phyloP scores from a whole-genome alignment of 2,329 filamentous ascomycete genomes.

The Coniosporium tulheliwenetii region DNA sequence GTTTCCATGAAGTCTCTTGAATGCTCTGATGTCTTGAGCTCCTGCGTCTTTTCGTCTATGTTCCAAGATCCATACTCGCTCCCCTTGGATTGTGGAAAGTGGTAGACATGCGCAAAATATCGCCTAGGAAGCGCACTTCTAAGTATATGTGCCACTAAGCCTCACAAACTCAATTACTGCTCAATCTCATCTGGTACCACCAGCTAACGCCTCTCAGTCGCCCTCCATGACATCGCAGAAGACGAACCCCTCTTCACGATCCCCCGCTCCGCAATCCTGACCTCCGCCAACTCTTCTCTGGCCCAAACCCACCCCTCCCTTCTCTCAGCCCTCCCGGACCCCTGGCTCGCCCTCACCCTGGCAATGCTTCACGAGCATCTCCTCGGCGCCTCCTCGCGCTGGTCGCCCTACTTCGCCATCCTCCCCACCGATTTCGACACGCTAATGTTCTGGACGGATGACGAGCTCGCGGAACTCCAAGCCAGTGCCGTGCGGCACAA shows the following conservation, averaged over 20 bases:
- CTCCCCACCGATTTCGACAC: constrained; percentile 62
- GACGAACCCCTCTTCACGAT: constrained; percentile 72
- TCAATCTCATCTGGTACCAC: neutral
- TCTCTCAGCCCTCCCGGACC: constrained; percentile 20
- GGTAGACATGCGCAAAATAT: neutral
- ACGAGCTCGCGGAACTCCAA: constrained; percentile 57
- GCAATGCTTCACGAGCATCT: constrained; percentile 66
- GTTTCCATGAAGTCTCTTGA: neutral
- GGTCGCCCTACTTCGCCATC: constrained; percentile 65
- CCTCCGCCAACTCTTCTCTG: constrained; percentile 55
- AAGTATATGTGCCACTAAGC: neutral
- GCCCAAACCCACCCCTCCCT: constrained; percentile 31
- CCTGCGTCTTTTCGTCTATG: neutral
- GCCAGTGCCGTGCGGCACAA: constrained; percentile 62
- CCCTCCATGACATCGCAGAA: constrained; percentile 50
- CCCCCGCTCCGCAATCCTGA: constrained; percentile 56
- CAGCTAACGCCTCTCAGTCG: constrained; percentile 36
- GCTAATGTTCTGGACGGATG: constrained; percentile 72
- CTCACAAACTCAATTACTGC: neutral
- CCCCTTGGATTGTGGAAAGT: neutral
- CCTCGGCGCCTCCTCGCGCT: constrained; percentile 43
- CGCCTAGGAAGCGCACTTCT: neutral
- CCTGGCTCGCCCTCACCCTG: constrained; percentile 49
- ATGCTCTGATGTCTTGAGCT: neutral
- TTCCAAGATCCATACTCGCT: neutral